phyloP scores from a whole-genome alignment of 169 alveolate species.

The Cryptosporidium canis region DNA sequence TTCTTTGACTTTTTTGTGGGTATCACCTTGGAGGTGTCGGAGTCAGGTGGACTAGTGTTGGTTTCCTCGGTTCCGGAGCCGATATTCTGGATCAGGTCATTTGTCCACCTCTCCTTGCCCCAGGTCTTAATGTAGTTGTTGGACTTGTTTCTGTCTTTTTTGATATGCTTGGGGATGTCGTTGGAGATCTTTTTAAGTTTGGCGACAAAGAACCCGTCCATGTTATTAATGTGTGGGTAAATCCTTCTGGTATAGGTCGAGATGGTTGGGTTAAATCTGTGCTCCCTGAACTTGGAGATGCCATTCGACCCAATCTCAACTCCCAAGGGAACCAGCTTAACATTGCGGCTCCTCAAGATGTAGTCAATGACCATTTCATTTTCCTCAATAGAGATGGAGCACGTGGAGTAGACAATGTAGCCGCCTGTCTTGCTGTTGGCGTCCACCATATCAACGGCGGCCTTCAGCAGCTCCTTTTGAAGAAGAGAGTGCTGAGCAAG shows the following conservation, averaged over 20 bases:
- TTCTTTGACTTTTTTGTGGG: conserved; percentile 29
- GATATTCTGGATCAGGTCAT: neutral
- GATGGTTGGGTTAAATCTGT: conserved; percentile 89
- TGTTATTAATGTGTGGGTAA: conserved; percentile 95
- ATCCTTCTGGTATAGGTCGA: conserved; percentile 86
- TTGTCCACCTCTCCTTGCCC: conserved; percentile 67
- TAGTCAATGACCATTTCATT: conserved; percentile 96
- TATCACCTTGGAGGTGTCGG: neutral
- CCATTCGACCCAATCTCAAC: conserved; percentile 92
- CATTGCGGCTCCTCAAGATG: conserved; percentile 88
- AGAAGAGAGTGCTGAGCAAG: conserved; percentile 91
- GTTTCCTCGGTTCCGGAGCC: neutral
- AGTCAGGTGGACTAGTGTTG: neutral
- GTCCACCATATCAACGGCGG: conserved; percentile 93
- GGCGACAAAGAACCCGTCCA: conserved; percentile 97
- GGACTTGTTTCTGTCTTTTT: conserved; percentile 55
- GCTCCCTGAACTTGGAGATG: conserved; percentile 88
- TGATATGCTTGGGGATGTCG: conserved; percentile 78
- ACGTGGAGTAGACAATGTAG: conserved; percentile 95
- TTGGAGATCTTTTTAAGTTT: conserved; percentile 92
- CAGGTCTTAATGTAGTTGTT: conserved; percentile 55
- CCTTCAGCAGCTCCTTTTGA: conserved; percentile 92
- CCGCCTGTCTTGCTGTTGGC: conserved; percentile 95
- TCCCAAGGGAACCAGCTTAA: conserved; percentile 85
- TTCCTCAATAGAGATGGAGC: conserved; percentile 96